Percentiles rank a stretch among this genome's conserved stretches.
Conservation (phyloP, 2,329 filamentous ascomycete species). For the Tolypocladium paradoxum region DNA sequence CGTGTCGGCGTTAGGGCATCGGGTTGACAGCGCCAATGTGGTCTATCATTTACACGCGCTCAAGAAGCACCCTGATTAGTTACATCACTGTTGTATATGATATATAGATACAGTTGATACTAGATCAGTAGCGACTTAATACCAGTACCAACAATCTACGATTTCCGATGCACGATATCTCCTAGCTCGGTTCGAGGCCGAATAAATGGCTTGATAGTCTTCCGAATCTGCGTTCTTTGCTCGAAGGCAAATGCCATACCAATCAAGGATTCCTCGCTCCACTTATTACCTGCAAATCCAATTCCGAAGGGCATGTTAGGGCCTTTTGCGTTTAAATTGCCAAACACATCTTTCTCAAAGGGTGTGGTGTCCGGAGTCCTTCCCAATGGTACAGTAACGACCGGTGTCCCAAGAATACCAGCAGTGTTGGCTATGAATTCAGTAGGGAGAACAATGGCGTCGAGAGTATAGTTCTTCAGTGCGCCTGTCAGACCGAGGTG, state of each 20-base stretch:
- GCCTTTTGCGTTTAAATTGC: slow-evolving; percentile 34
- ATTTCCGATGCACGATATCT: slow-evolving; percentile 9
- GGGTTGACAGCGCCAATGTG: too few relatives aligned
- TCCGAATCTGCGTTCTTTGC: slow-evolving; percentile 34
- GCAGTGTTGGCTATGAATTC: background rate
- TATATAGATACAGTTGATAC: too few relatives aligned
- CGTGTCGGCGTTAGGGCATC: too few relatives aligned
- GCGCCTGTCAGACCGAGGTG: background rate
- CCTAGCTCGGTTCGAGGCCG: slow-evolving; percentile 20
- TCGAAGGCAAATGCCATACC: slow-evolving; percentile 60
- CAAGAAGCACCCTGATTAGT: too few relatives aligned
- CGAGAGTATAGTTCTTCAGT: background rate
- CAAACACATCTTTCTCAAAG: slow-evolving; percentile 32
- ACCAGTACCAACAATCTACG: too few relatives aligned
- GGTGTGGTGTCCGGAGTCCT: slow-evolving; percentile 40
- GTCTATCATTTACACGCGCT: too few relatives aligned
- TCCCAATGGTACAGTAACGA: slow-evolving; percentile 52
- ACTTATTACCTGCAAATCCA: slow-evolving; percentile 47
- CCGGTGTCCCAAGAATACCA: slow-evolving; percentile 34
- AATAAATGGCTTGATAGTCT: slow-evolving; percentile 16
- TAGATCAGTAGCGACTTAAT: too few relatives aligned
- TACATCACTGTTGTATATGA: too few relatives aligned
- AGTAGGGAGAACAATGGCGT: background rate
- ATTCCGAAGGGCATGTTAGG: slow-evolving; percentile 53
- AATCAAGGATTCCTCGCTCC: slow-evolving; percentile 49